Evolutionary conservation across 2,329 filamentous ascomycete species (phyloP).

Genomic region (Tolypocladium endophyticum): DNA sequence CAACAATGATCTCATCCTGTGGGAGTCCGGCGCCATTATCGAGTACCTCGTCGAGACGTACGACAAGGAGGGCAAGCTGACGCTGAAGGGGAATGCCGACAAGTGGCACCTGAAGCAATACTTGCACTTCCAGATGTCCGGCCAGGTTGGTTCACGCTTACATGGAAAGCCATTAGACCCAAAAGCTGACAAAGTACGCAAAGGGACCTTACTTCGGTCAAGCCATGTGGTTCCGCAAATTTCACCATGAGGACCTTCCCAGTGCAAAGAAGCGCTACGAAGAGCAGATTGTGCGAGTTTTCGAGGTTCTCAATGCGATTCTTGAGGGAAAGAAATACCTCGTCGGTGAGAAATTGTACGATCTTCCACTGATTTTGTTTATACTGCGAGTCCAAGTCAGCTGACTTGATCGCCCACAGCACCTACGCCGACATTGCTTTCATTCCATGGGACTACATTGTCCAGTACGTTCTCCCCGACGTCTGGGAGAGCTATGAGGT

Average conservation of each 20-base stretch:
- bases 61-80: constrained; percentile 16
- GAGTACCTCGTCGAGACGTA: constrained; percentile 20
- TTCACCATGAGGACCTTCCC: constrained; percentile 15
- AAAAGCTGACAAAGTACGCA: not conserved
- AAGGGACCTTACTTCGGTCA: constrained; percentile 27
- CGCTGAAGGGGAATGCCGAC: constrained; percentile 12
- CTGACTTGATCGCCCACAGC: constrained; percentile 4
- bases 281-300: constrained; percentile 17
- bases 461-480: constrained; percentile 7
- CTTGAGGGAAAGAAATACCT: constrained; percentile 24
- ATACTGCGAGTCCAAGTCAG: not conserved
- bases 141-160: constrained; percentile 13
- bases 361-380: not conserved
- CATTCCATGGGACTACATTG: constrained; percentile 16
- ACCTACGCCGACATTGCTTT: constrained; percentile 24
- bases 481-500: constrained; percentile 12
- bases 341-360: constrained; percentile 22
- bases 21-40: constrained; percentile 17
- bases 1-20: constrained; percentile 14
- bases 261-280: constrained; percentile 19
- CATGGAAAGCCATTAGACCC: not conserved
- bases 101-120: constrained; percentile 22
- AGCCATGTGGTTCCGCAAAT: constrained; percentile 19
- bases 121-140: constrained; percentile 26
- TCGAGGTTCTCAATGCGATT: constrained; percentile 19